Evolutionary conservation across 768 basidiomycete genomes (phyloP).

Genomic region (Xerocomus spinulosus): DNA sequence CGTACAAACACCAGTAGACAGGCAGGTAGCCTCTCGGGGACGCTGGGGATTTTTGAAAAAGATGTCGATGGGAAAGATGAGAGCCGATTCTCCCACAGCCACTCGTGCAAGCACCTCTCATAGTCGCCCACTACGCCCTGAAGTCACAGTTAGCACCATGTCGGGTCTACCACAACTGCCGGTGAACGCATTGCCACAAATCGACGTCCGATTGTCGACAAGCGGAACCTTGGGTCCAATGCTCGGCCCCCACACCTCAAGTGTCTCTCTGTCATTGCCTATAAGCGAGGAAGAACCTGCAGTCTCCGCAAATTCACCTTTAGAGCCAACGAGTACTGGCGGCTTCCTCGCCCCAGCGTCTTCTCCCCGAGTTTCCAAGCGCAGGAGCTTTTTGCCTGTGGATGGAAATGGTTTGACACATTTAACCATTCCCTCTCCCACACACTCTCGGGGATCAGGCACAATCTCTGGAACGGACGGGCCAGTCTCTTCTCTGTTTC

Average conservation of each 20-base stretch:
- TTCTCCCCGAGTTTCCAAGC: slow-evolving; percentile 55
- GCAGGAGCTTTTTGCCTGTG: slow-evolving; percentile 87
- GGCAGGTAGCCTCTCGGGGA: slow-evolving; percentile 34
- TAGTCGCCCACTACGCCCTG: slow-evolving; percentile 14
- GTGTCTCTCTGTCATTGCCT: slow-evolving; percentile 25
- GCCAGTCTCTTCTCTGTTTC: slow-evolving; percentile 26
- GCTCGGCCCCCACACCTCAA: slow-evolving; percentile 29
- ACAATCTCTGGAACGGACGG: slow-evolving; percentile 33
- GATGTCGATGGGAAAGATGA: slow-evolving; percentile 96
- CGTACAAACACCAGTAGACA: slow-evolving; percentile 23
- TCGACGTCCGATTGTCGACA: slow-evolving; percentile 69
- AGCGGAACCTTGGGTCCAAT: slow-evolving; percentile 58
- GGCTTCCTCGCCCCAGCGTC: slow-evolving; percentile 39
- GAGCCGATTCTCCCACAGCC: slow-evolving; percentile 48
- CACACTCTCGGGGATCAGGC: slow-evolving; percentile 51
- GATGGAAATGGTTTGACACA: slow-evolving; percentile 59
- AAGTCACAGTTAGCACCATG: slow-evolving; percentile 12
- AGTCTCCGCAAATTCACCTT: slow-evolving; percentile 2
- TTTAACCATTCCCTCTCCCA: slow-evolving; percentile 60
- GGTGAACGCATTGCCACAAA: slow-evolving; percentile 48
- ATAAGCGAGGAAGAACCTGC: slow-evolving; percentile 19
- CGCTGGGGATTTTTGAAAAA: slow-evolving; percentile 97
- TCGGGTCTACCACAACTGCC: slow-evolving; percentile 29
- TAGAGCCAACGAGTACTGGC: slow-evolving; percentile 8
- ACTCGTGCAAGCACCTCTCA: slow-evolving; percentile 37